phyloP scores from a whole-genome alignment of 257 asterid species.

The Avicennia marina region DNA sequence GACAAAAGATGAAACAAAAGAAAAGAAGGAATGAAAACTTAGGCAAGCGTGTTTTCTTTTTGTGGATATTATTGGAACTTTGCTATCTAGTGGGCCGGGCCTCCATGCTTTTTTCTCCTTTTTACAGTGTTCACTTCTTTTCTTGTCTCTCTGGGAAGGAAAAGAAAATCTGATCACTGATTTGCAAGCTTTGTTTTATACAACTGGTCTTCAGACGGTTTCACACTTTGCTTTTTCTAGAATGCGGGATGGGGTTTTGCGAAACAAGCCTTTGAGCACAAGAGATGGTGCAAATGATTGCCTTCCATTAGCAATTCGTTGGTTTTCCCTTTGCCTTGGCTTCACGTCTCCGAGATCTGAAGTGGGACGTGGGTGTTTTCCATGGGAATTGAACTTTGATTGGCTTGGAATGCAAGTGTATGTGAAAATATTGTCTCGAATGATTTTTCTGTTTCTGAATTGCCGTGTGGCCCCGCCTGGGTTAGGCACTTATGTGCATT shows the following conservation, averaged over 20 bases:
- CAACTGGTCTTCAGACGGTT: constrained; percentile 18
- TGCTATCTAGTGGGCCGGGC: constrained; percentile 30
- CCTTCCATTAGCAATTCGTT: constrained; percentile 30
- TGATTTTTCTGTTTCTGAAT: no score
- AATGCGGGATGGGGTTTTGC: constrained; percentile 33
- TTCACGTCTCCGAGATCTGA: constrained; percentile 52
- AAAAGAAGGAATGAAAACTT: not conserved
- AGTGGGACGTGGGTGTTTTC: constrained; percentile 38
- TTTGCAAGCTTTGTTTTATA: constrained; percentile 5
- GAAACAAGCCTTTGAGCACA: constrained; percentile 44
- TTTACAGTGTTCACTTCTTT: constrained; percentile 14
- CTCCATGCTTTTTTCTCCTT: constrained; percentile 14
- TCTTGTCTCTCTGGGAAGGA: constrained; percentile 23
- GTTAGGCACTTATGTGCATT: not conserved
- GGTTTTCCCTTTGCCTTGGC: constrained; percentile 37
- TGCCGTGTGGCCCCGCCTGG: not conserved
- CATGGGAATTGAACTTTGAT: constrained; percentile 22
- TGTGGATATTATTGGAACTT: constrained; percentile 32
- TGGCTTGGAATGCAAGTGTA: constrained; percentile 49
- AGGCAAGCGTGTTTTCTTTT: constrained; percentile 47
- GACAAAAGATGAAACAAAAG: not conserved
- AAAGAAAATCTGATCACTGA: not conserved
- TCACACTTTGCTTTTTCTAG: no score
- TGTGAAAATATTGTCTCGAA: constrained; percentile 18
- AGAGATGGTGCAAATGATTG: constrained; percentile 54